Percentiles rank a stretch among this genome's conserved stretches.
Conservation (phyloP, 352 stramenopile species). For the Thraustochytrium striatum region DNA sequence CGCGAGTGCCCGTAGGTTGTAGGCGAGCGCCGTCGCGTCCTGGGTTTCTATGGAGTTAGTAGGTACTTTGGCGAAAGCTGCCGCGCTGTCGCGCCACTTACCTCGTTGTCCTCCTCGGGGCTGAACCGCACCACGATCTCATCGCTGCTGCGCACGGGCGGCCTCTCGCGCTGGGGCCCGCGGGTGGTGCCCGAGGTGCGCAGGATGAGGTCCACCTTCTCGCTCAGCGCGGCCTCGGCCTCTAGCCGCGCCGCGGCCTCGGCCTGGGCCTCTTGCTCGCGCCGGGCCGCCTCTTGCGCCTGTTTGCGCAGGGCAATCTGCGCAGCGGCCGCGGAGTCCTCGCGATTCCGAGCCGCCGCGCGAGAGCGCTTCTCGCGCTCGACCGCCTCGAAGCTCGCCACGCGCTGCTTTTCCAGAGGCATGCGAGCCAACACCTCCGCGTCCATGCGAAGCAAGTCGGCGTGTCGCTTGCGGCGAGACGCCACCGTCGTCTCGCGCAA, state of each 20-base stretch:
- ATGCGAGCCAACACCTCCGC: neutral
- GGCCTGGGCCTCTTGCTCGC: neutral
- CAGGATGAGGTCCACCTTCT: neutral
- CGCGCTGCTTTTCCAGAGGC: neutral
- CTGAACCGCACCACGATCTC: neutral
- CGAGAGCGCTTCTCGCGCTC: no score
- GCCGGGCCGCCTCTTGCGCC: neutral
- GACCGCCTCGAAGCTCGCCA: neutral
- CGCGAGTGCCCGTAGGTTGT: conserved; percentile 4
- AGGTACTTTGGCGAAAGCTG: no score
- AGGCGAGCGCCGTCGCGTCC: neutral
- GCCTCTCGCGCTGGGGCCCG: neutral
- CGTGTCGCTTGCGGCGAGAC: neutral
- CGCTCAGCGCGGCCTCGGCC: neutral
- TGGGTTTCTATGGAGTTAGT: no score
- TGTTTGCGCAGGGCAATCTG: no score
- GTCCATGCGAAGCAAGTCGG: neutral
- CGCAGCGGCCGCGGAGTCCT: neutral
- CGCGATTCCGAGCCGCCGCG: neutral
- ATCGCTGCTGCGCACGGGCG: neutral
- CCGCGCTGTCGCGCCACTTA: neutral
- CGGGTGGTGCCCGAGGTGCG: neutral
- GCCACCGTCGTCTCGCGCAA: neutral
- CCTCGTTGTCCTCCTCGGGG: neutral
- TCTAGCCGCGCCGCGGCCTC: neutral